Base-by-base conservation (phyloP, 306 rosid species). In the Prunus campanulata region DNA sequence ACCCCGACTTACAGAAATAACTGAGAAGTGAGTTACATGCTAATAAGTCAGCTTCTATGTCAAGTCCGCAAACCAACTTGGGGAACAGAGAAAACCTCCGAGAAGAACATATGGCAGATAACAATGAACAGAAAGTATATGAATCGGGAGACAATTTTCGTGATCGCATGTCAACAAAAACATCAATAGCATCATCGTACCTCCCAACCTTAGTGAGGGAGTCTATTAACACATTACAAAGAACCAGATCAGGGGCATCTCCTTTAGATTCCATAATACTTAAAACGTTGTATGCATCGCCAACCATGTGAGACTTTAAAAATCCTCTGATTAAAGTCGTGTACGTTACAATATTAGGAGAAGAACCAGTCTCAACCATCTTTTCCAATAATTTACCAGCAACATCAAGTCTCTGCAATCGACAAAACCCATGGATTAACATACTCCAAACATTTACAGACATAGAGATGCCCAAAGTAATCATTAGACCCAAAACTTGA, bases 301-400 rank as follows among this genome's bases (percentile, higher is more conserved):
- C 24, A 64, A 86, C 76, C 90, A 68, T 73, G 16, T 74, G 68
- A 48, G 90, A 75, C 75, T 87, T 76, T 80, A 89, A 73, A 64
- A 81, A 79, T 66, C 89, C 91, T 83, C 86, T 91, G 55, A 91
- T 44, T 78, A 91, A 81, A n/a, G 74, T 54, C 4, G 96, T 91
- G 86, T 86, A 89, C 0, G 93, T 89, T 25, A 89, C 89, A 77
- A 86, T 75, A 68, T 54, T 87, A 1, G 88, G 90, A 74, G 83
- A 81, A 61, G 72, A 76, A 35, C 82, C 87, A 7, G 67, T 75
- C 65, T 29, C 77, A 75, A 44, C 62, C 96, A 91, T 89, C 74
- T 79, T 85, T 59, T 57, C 61, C 60, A 87, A 66, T 46, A 87
- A 75, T 47, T 66, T 30, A 46, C 54, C 18, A n/a, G 96, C 93